Percentiles rank a stretch among this genome's conserved stretches.
Evolutionary conservation across 2,329 filamentous ascomycete genomes (phyloP).

Genomic region (Diaporthe capsici): DNA sequence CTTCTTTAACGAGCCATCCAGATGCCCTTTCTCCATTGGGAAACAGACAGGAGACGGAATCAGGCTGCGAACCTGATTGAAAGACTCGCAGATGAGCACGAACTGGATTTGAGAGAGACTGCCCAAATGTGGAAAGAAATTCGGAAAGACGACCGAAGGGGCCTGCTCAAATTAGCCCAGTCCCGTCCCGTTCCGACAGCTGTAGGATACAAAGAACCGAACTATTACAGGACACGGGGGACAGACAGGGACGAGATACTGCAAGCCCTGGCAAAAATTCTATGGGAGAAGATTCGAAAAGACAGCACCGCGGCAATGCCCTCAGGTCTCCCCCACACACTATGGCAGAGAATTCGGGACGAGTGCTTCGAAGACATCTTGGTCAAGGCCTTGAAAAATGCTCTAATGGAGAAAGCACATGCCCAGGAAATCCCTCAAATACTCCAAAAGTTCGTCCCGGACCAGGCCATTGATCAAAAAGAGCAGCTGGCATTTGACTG

Average conservation of each 20-base stretch:
- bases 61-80: slow-evolving; percentile 49
- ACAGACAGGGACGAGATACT: slow-evolving; percentile 28
- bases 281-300: slow-evolving; percentile 22
- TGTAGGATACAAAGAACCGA: slow-evolving; percentile 9
- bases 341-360: slow-evolving; percentile 34
- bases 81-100: slow-evolving; percentile 39
- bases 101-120: slow-evolving; percentile 11
- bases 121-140: slow-evolving; percentile 26
- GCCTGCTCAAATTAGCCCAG: slow-evolving; percentile 35
- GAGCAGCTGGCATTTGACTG: slow-evolving; percentile 18
- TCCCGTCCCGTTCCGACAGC: background rate
- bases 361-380: slow-evolving; percentile 21
- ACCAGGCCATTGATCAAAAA: background rate
- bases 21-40: slow-evolving; percentile 60
- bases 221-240: slow-evolving; percentile 30
- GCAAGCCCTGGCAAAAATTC: background rate
- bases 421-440: slow-evolving; percentile 9
- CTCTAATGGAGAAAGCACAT: background rate
- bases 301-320: slow-evolving; percentile 2
- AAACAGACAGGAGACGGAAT: slow-evolving; percentile 52
- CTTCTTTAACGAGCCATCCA: slow-evolving; percentile 36
- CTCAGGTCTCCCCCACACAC: slow-evolving; percentile 10
- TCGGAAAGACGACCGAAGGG: background rate
- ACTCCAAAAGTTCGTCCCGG: background rate
- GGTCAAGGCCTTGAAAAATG: slow-evolving; percentile 10